Conservation (phyloP, 148 eudicot genomes). For the Rhododendron molle region DNA sequence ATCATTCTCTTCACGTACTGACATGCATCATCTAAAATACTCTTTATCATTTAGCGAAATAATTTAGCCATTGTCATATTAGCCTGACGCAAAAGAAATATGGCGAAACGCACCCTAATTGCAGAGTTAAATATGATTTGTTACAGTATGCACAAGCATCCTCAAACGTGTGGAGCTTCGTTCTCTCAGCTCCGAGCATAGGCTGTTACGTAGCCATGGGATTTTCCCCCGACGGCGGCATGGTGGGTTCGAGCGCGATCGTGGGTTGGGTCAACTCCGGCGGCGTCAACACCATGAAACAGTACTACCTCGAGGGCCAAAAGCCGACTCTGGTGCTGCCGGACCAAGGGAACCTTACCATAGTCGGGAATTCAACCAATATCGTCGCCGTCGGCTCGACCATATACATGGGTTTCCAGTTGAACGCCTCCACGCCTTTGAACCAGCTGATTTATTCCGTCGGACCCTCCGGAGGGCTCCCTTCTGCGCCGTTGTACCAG, state of each 20-base stretch:
- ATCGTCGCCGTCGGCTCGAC: constrained; percentile 12
- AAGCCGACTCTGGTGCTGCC: constrained; percentile 27
- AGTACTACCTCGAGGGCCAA: constrained; percentile 39
- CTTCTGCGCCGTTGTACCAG: constrained; percentile 15
- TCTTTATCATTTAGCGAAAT: too few species aligned
- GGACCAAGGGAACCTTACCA: constrained; percentile 39
- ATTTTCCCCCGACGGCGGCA: constrained; percentile 55
- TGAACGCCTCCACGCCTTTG: constrained; percentile 36
- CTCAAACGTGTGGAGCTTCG: constrained; percentile 61
- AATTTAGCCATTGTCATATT: too few species aligned
- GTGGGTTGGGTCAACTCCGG: constrained; percentile 61
- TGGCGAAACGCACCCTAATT: background rate
- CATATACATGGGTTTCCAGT: constrained; percentile 60
- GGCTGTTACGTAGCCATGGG: constrained; percentile 57
- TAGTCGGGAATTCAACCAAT: constrained; percentile 30
- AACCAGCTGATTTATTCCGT: constrained; percentile 43
- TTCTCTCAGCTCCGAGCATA: constrained; percentile 56
- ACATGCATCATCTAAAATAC: too few species aligned
- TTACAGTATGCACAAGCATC: constrained; percentile 47
- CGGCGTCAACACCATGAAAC: constrained; percentile 29
- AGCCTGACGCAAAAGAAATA: too few species aligned
- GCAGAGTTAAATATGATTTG: background rate
- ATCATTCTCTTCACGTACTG: too few species aligned
- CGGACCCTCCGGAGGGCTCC: constrained; percentile 35
- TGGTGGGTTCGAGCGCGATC: constrained; percentile 74